Conservation (phyloP, 2,329 filamentous ascomycete species). For the Calonectria hongkongensis region DNA sequence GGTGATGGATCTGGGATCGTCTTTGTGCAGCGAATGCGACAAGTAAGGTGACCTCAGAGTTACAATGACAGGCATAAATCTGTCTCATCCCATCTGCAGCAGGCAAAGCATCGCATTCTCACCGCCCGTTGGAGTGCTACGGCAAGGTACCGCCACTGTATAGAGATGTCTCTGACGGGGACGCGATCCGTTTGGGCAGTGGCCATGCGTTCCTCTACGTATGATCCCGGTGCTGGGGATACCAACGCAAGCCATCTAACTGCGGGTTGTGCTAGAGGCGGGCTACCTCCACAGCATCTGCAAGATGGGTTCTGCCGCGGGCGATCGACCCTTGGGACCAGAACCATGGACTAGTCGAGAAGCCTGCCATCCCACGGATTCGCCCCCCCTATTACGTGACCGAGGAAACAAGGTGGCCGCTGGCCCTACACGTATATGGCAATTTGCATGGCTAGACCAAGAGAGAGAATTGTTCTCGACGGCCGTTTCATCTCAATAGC, state of each 20-base stretch:
- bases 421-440: constrained; percentile 35
- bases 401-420: constrained; percentile 1
- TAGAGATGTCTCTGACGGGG: constrained; percentile 11
- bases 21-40: constrained; percentile 11
- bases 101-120: constrained; percentile 27
- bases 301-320: constrained; percentile 48
- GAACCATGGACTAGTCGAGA: constrained; percentile 22
- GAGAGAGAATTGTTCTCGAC: constrained; percentile 27
- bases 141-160: constrained; percentile 14
- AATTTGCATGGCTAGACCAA: constrained; percentile 45
- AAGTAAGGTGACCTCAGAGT: constrained; percentile 19
- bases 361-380: constrained; percentile 7
- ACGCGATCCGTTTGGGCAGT: constrained; percentile 25
- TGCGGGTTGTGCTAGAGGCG: constrained; percentile 46
- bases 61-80: constrained; percentile 31
- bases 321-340: constrained; percentile 23
- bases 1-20: constrained; percentile 27
- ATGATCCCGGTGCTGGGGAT: constrained; percentile 35
- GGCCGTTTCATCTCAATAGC: constrained; percentile 49
- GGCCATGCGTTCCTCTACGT: constrained; percentile 35
- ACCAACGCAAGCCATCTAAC: constrained; percentile 42
- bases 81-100: constrained; percentile 37
- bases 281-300: constrained; percentile 48
- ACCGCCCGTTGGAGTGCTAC: constrained; percentile 30
- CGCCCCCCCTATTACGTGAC: constrained; percentile 15